Base-by-base conservation (phyloP, 2,329 filamentous ascomycete species). In the Colletotrichum lentis region DNA sequence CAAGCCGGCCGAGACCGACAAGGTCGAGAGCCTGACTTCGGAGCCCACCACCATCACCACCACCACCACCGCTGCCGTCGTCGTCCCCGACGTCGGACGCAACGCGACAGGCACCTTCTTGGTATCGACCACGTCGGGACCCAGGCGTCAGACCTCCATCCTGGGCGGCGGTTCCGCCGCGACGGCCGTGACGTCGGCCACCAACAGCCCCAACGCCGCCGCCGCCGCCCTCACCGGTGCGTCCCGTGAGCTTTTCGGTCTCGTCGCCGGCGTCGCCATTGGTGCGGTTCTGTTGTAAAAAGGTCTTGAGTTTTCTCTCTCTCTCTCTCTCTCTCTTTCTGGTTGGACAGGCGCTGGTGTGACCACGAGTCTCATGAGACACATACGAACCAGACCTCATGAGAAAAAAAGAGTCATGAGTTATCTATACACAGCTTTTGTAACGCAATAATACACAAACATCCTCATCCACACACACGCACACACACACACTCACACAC, bases 241-340 rank as follows among this genome's bases (percentile, higher is more conserved):
- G 3, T 61, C 66, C 14, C 55, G 46, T 16, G 44, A 65, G 7
- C 35, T 66, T 20, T 56, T 61, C 7, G 44, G 62, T 0, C n/a
- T 69, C 3, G 22, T 56, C 7, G 66, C 62, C 0, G 55, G 50
- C 0, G 56, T 69, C 24, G 66, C 62, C 6, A 41, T 69, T 12
- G 66, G 37, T 6, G 66, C 37, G 16, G 56, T 31, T 16, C 20
- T 69, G 43, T 18, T 69, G 56, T 69, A 57, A 27, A 16, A 3
- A 5, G 11, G 2, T 1, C 16, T 18, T 5, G 16, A 6, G 14
- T 7, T 27, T 31, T 31, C 8, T 31, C 0, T 8, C 7, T 31
- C n/a, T n/a, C n/a, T n/a, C n/a, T n/a, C n/a, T n/a, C n/a, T 31
- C 8, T 7, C 27, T 31, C 8, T 31, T 31, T 8, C 27, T 2